These are phyloP conservation scores for Chaetoscypha palmicola DNA, from an alignment of 2,329 filamentous ascomycete genomes.

Conservation along the genomic window DNA sequence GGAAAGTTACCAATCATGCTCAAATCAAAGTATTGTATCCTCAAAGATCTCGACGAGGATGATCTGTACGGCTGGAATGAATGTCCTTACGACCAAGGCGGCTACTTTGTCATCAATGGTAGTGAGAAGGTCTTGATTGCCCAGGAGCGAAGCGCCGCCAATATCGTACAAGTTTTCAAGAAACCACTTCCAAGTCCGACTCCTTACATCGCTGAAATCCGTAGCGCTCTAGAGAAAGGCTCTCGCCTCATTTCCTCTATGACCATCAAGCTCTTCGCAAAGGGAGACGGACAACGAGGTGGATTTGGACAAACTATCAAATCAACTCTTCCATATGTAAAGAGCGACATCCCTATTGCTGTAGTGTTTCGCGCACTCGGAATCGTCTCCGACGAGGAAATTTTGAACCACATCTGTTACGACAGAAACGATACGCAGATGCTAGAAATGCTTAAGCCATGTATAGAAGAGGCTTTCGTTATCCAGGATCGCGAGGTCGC, in stretches of 20 bases:
- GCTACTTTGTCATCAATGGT: slow-evolving; percentile 99
- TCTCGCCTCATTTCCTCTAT: slow-evolving; percentile 90
- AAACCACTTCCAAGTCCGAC: slow-evolving; percentile 90
- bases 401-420: slow-evolving; percentile 95
- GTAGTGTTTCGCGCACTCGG: slow-evolving; percentile 94
- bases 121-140: slow-evolving; percentile 98
- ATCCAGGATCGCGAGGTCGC: slow-evolving; percentile 94
- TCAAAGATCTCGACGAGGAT: slow-evolving; percentile 76
- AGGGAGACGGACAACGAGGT: slow-evolving; percentile 72
- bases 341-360: slow-evolving; percentile 84
- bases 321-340: slow-evolving; percentile 88
- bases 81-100: slow-evolving; percentile 95
- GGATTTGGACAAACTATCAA: slow-evolving; percentile 83
- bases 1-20: slow-evolving; percentile 97
- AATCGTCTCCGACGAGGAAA: slow-evolving; percentile 95
- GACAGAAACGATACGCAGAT: slow-evolving; percentile 93
- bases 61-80: slow-evolving; percentile 88
- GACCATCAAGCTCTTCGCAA: slow-evolving; percentile 82
- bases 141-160: slow-evolving; percentile 93
- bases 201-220: slow-evolving; percentile 89
- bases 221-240: slow-evolving; percentile 93
- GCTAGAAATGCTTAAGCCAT: slow-evolving; percentile 95
- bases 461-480: slow-evolving; percentile 92
- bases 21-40: slow-evolving; percentile 90
- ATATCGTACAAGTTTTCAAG: slow-evolving; percentile 98